These are phyloP conservation scores for Lunularia cruciata DNA, from an alignment of 225 moss, liverwort and hornwort species.

Conservation along the genomic window DNA sequence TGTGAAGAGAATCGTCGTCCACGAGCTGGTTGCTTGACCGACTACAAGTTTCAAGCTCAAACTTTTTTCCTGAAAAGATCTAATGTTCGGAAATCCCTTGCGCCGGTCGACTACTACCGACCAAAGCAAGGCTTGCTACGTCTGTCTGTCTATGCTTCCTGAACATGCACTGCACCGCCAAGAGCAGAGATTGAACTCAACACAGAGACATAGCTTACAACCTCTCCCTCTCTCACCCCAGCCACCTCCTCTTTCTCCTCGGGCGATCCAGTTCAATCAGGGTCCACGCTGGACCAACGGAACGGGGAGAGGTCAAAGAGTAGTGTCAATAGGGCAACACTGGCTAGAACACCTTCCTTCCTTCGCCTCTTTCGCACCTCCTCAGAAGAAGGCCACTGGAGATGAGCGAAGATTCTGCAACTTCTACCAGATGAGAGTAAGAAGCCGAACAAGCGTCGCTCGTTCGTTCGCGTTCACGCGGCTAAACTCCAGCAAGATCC, in stretches of 20 bases:
- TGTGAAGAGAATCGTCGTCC: not conserved
- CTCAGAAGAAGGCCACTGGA: constrained; percentile 7
- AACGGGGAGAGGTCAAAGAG: not conserved
- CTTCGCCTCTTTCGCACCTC: not conserved
- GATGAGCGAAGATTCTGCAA: constrained; percentile 2
- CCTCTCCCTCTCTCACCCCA: not conserved
- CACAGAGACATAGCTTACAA: not conserved
- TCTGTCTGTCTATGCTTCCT: not conserved
- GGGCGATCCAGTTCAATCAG: not conserved
- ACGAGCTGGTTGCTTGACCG: not conserved
- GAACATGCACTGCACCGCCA: constrained; percentile 1
- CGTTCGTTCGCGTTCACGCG: constrained; percentile 21
- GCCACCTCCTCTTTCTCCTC: not conserved
- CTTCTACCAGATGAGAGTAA: not conserved
- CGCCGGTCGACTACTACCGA: not conserved
- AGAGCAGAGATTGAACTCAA: not conserved
- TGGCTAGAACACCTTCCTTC: no score
- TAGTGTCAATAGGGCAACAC: not conserved
- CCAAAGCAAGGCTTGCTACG: not conserved
- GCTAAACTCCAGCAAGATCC: not conserved
- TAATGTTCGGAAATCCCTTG: not conserved
- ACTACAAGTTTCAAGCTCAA: not conserved
- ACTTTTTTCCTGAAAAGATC: not conserved
- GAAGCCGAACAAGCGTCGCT: not conserved
- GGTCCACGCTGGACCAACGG: constrained; percentile 3